A percentile compares a stretch with the other conserved stretches of the same genome.
These are phyloP conservation scores for Fragilaria crotonensis DNA, from an alignment of 108 stramenopile genomes.

Conservation along the genomic window DNA sequence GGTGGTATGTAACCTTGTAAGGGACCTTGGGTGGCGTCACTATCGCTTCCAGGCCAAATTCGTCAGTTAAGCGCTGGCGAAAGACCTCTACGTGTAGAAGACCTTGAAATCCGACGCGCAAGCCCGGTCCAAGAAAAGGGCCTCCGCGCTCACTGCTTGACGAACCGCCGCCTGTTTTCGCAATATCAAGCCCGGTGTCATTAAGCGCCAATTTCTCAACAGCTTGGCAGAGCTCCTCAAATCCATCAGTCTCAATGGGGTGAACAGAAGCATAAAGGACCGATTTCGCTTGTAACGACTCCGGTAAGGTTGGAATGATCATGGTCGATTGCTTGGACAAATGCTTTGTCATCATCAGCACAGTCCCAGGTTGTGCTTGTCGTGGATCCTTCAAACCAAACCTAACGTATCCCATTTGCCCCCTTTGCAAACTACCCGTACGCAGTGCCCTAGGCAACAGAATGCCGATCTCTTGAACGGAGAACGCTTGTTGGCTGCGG, in stretches of 20 bases:
- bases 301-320: constrained; percentile 28
- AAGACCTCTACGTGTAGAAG: constrained; percentile 97
- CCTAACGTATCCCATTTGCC: constrained; percentile 94
- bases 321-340: constrained; percentile 36
- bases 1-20: constrained; percentile 77
- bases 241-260: constrained; percentile 86
- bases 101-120: constrained; percentile 96
- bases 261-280: constrained; percentile 94
- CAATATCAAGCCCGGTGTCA: constrained; percentile 85
- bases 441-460: constrained; percentile 70
- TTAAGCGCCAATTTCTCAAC: constrained; percentile 90
- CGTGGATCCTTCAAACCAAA: constrained; percentile 85
- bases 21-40: constrained; percentile 97
- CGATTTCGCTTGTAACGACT: constrained; percentile 38
- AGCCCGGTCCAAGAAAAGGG: constrained; percentile 86
- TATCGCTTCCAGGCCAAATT: constrained; percentile 91
- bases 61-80: constrained; percentile 90
- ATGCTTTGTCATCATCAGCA: constrained; percentile 60
- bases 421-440: constrained; percentile 51
- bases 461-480: constrained; percentile 88
- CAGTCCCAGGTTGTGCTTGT: constrained; percentile 88
- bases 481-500: constrained; percentile 25
- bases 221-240: constrained; percentile 85
- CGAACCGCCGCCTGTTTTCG: constrained; percentile 40
- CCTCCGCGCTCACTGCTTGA: constrained; percentile 55